A percentile compares a stretch with the other conserved stretches of the same genome.
Conservation (phyloP, 495 filamentous ascomycete genomes). For the Thozetella sp. region DNA sequence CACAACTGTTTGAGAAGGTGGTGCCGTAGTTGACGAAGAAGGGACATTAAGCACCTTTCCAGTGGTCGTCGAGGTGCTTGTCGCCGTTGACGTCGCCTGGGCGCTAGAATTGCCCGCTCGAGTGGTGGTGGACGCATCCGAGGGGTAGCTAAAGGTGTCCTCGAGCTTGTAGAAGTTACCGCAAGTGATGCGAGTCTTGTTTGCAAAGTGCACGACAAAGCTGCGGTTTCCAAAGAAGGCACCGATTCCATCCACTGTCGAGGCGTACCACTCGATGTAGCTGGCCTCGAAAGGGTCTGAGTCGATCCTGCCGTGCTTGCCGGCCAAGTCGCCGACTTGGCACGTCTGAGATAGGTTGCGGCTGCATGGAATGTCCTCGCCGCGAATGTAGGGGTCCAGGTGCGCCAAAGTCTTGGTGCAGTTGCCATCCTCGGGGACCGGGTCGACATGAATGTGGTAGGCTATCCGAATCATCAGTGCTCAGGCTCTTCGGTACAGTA, state of each 20-base stretch:
- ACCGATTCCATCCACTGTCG: conserved; percentile 53
- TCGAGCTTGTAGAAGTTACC: conserved; percentile 59
- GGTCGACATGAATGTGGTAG: conserved; percentile 81
- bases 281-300: conserved; percentile 37
- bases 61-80: not conserved
- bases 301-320: conserved; percentile 76
- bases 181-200: conserved; percentile 72
- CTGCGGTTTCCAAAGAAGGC: conserved; percentile 82
- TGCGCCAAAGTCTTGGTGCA: conserved; percentile 74
- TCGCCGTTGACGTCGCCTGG: conserved; percentile 4
- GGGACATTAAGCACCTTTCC: not conserved
- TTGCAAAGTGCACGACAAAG: conserved; percentile 73
- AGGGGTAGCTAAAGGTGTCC: conserved; percentile 6
- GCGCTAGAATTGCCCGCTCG: not conserved
- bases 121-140: conserved; percentile 10
- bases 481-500: too few species aligned
- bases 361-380: conserved; percentile 68
- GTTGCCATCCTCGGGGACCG: conserved; percentile 75
- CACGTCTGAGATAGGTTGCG: conserved; percentile 63
- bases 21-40: not conserved
- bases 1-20: not conserved
- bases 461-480: conserved; percentile 39
- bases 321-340: conserved; percentile 81
- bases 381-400: conserved; percentile 54
- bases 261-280: conserved; percentile 71